Evolutionary conservation across 257 asterid genomes (phyloP).

Genomic region (Scutellaria baicalensis): DNA sequence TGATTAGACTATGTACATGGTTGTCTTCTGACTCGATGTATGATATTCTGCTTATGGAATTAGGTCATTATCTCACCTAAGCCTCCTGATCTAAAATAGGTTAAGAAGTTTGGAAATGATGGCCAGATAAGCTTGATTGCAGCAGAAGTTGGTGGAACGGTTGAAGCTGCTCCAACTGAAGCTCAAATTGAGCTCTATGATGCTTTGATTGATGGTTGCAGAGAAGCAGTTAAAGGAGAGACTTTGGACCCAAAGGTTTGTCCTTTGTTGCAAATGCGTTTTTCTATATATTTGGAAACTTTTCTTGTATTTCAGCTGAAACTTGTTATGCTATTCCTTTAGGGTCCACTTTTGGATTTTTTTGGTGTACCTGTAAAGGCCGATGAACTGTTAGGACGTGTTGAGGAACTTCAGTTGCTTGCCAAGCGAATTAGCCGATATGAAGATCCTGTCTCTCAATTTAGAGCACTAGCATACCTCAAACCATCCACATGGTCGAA

Average conservation of each 20-base stretch:
- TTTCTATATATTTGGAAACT: background rate
- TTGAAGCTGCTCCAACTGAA: conserved; percentile 89
- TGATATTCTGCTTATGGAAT: background rate
- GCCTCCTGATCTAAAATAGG: conserved; percentile 36
- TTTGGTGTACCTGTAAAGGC: conserved; percentile 99
- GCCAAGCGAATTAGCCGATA: conserved; percentile 87
- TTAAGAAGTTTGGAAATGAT: conserved; percentile 91
- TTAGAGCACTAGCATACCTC: conserved; percentile 72
- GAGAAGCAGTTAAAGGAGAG: conserved; percentile 76
- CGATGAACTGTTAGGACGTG: conserved; percentile 83
- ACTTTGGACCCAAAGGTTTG: conserved; percentile 68
- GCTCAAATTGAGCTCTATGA: conserved; percentile 95
- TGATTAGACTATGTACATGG: background rate
- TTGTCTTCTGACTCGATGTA: background rate
- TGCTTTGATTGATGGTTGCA: conserved; percentile 89
- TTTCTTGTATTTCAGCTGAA: conserved; percentile 15
- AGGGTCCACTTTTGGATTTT: conserved; percentile 96
- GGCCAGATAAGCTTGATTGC: conserved; percentile 78
- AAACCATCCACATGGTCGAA: conserved; percentile 98
- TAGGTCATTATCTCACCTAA: background rate
- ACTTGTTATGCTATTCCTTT: conserved; percentile 7
- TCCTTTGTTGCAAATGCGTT: conserved; percentile 7
- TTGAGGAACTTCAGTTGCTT: conserved; percentile 92
- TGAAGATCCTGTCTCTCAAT: conserved; percentile 82
- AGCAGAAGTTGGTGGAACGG: conserved; percentile 89